phyloP scores from a whole-genome alignment of 768 basidiomycete species.

The Mycena capillaripes region DNA sequence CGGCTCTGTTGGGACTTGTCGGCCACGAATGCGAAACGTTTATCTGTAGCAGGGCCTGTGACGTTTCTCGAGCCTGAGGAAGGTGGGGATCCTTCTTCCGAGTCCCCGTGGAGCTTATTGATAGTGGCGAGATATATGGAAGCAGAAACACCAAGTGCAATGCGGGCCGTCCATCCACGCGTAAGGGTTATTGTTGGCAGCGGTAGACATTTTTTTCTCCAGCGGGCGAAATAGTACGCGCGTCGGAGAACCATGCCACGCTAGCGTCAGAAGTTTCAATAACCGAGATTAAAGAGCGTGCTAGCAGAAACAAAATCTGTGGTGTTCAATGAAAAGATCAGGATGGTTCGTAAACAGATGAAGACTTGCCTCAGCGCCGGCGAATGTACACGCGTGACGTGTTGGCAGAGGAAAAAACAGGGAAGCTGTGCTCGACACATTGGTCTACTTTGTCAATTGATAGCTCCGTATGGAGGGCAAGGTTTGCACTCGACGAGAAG shows the following conservation, averaged over 20 bases:
- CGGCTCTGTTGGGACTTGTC: conserved; percentile 10
- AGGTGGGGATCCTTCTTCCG: conserved; percentile 7
- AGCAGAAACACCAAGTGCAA: conserved; percentile 22
- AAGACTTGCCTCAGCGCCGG: too few species aligned
- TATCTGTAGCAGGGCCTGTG: neutral
- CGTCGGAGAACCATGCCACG: conserved; percentile 21
- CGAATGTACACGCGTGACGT: too few species aligned
- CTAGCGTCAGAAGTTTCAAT: too few species aligned
- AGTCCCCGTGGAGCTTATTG: conserved; percentile 22
- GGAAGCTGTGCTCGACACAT: too few species aligned
- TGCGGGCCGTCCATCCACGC: neutral
- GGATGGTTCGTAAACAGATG: too few species aligned
- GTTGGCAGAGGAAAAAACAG: too few species aligned
- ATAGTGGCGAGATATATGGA: conserved; percentile 15
- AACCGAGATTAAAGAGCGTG: too few species aligned
- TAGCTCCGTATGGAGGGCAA: too few species aligned
- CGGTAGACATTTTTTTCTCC: conserved; percentile 4
- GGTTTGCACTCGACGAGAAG: too few species aligned
- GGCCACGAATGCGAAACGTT: conserved; percentile 18
- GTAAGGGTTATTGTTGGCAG: neutral
- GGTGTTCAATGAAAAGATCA: too few species aligned
- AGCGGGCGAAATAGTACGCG: neutral
- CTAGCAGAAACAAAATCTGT: too few species aligned
- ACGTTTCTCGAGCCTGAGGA: neutral
- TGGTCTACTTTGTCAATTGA: too few species aligned